Percentiles rank a stretch among this genome's conserved stretches.
Evolutionary conservation across 2,329 filamentous ascomycete species (phyloP).

Genomic region (Colletotrichum eremochloae): DNA sequence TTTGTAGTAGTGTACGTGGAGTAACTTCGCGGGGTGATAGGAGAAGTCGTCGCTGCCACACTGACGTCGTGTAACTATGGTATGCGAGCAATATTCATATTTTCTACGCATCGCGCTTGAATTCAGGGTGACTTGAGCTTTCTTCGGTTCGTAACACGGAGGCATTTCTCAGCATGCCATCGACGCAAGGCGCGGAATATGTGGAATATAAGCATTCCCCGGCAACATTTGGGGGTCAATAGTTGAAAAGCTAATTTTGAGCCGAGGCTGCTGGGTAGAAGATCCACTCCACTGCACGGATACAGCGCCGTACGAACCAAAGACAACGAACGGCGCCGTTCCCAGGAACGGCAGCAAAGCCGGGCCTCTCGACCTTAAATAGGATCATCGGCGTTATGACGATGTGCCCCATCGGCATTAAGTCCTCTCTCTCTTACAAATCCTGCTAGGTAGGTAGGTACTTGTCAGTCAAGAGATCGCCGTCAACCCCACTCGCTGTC

Average conservation of each 20-base stretch:
- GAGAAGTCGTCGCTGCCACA: background rate
- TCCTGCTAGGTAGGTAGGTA: no score
- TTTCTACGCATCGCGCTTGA: background rate
- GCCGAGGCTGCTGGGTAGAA: constrained; percentile 24
- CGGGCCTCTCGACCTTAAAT: constrained; percentile 1
- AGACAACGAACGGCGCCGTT: constrained; percentile 4
- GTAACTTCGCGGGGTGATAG: background rate
- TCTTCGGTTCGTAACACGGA: background rate
- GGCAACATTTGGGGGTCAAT: background rate
- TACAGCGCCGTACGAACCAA: background rate
- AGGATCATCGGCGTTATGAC: constrained; percentile 32
- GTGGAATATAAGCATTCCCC: constrained; percentile 18
- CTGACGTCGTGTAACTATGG: background rate
- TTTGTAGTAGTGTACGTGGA: background rate
- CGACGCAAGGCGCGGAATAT: background rate
- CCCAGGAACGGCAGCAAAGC: constrained; percentile 23
- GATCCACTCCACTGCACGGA: constrained; percentile 5
- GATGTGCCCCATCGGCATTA: constrained; percentile 31
- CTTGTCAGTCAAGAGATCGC: background rate
- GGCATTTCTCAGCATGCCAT: background rate
- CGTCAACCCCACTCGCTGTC: constrained; percentile 26
- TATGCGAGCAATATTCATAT: constrained; percentile 23
- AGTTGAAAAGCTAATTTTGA: background rate
- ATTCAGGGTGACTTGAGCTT: background rate
- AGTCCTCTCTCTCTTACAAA: background rate